Base-by-base conservation (phyloP, 202 grass and related monocot genomes). In the Cymbopogon flexuosus region DNA sequence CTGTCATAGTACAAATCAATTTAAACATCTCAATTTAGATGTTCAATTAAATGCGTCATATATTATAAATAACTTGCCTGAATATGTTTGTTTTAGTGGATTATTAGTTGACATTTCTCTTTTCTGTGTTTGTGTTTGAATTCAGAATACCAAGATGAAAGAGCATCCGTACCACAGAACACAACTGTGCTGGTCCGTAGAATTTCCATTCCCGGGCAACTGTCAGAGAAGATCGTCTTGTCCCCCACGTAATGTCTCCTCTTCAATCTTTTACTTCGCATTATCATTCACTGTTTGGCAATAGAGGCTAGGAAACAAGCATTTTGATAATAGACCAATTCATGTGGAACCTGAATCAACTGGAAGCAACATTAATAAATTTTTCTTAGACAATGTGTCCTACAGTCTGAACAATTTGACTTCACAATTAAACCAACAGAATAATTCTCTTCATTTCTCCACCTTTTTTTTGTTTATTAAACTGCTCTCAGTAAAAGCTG, bases 81-180 rank as follows among this genome's bases (percentile, higher is more conserved):
- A 27, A 3, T 40, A 52, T 59, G 39, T 21, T 27, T 68, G 40
- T 66, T 79, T 62, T 19, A 58, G 15, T 76, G 30, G 11, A 79
- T 30, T 83, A 58, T 58, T 22, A 22, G 47, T 85, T 84, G 18
- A 85, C 54, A 70, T 56, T 36, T 66, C 22, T 81, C 6, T 78
- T 68, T 66, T 61, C 51, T 65, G 18, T 85, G 22, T 12, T 76
- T 86, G 46, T 86, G 85, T 24, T 52, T 86, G 58, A 72, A 57
- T 87, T 57, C 92, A 94, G 92, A 94, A 72, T 91, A 91, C 80
- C 31, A 78, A 86, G 88, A 91, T 74, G 88, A 82, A 82, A 85
- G 58, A 47, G 64, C 88, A 10, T 67, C 89, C 68, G 68, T 93
- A 84, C 88, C 59, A 0, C 89, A 88, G 58, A 91, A 91, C 31